These are phyloP conservation scores for Hypomyces rosellus DNA, from an alignment of 2,329 filamentous ascomycete genomes.

Conservation along the genomic window DNA sequence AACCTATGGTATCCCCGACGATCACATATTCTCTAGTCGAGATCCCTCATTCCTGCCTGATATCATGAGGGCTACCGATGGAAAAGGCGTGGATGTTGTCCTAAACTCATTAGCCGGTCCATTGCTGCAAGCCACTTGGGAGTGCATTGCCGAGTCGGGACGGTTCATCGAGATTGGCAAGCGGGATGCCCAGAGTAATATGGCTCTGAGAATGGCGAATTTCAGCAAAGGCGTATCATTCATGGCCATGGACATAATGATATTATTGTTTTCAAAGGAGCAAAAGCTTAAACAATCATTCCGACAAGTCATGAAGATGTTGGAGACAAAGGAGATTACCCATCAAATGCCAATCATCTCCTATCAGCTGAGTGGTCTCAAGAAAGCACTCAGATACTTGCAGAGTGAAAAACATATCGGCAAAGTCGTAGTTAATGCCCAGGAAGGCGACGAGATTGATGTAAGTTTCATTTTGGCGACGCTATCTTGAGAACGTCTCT, in stretches of 20 bases:
- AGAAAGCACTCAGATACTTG: background rate
- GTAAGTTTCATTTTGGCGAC: background rate
- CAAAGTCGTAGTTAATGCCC: background rate
- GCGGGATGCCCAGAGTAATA: background rate
- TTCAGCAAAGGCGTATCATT: background rate
- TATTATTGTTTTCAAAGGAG: background rate
- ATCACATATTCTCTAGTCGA: background rate
- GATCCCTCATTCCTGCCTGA: background rate
- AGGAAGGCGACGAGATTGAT: background rate
- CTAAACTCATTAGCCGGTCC: background rate
- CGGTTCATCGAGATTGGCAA: background rate
- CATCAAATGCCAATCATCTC: background rate
- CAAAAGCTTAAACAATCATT: background rate
- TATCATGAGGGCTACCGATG: background rate
- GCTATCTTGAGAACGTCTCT: too few relatives aligned
- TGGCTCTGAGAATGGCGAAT: background rate
- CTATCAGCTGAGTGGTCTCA: background rate
- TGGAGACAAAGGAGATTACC: background rate
- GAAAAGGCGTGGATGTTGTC: background rate
- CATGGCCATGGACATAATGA: background rate
- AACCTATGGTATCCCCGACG: background rate
- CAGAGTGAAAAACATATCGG: background rate
- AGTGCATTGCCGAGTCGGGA: background rate
- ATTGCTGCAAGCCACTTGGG: background rate
- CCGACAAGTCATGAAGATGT: background rate